Evolutionary conservation across 257 asterid species (phyloP).

Genomic region (Plectranthus barbatus): DNA sequence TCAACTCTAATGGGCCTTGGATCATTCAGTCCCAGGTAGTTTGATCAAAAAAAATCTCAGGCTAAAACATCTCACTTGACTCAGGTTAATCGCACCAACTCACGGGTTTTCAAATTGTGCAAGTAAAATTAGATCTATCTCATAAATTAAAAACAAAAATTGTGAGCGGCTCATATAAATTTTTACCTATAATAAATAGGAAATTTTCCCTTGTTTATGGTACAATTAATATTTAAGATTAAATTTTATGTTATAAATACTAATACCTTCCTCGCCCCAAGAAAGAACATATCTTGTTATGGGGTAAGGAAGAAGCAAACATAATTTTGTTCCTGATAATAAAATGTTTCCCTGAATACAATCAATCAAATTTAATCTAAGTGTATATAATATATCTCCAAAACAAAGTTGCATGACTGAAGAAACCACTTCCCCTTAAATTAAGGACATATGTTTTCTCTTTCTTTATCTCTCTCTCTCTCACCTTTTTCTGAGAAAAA

Average conservation of each 20-base stretch:
- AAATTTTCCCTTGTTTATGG: too few relatives aligned
- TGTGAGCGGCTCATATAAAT: too few relatives aligned
- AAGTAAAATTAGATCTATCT: too few relatives aligned
- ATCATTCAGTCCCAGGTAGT: too few relatives aligned
- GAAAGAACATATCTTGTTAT: neutral
- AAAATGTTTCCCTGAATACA: neutral
- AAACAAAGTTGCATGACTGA: constrained; percentile 22
- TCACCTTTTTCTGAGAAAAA: neutral
- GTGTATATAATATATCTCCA: neutral
- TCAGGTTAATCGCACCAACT: too few relatives aligned
- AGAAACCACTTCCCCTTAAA: constrained; percentile 24
- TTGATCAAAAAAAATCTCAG: too few relatives aligned
- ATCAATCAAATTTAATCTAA: neutral
- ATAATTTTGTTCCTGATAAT: neutral
- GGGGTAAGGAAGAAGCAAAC: neutral
- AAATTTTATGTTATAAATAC: neutral
- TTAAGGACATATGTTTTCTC: neutral
- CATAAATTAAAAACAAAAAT: too few relatives aligned
- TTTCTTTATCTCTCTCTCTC: neutral
- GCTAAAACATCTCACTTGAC: too few relatives aligned
- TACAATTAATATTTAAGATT: too few relatives aligned
- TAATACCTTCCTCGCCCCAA: neutral
- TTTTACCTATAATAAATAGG: too few relatives aligned
- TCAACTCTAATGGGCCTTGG: too few relatives aligned
- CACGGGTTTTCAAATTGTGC: too few relatives aligned